Percentiles rank a stretch among this genome's conserved stretches.
Evolutionary conservation across 2,329 filamentous ascomycete genomes (phyloP).

Genomic region (Talaromyces piceae): DNA sequence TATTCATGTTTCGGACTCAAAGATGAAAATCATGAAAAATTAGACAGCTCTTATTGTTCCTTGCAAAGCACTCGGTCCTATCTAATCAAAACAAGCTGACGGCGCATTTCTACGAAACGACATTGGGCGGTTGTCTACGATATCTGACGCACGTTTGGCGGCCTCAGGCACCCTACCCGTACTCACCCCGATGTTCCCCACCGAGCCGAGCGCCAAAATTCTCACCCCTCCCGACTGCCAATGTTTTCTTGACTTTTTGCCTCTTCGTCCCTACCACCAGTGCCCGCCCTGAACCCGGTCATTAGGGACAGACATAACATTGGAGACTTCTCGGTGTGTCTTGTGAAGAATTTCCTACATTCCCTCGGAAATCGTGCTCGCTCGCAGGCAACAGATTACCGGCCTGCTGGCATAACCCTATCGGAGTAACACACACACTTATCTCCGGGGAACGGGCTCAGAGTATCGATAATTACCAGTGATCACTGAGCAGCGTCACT

Average conservation of each 20-base stretch:
- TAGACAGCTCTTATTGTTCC: no score
- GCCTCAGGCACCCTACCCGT: conserved; percentile 8
- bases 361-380: background rate
- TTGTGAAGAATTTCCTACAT: background rate
- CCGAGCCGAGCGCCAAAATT: conserved; percentile 8
- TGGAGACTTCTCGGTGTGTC: background rate
- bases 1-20: no score
- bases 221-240: conserved; percentile 7
- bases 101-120: no score
- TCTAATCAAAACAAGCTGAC: background rate
- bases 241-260: background rate
- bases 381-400: no score
- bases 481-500: background rate
- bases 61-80: background rate
- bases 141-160: background rate
- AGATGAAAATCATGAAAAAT: no score
- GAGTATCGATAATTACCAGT: conserved; percentile 6
- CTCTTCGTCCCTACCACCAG: background rate
- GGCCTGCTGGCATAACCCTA: background rate
- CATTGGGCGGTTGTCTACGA: no score
- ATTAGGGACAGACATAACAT: no score
- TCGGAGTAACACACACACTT: conserved; percentile 7
- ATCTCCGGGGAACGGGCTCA: conserved; percentile 7
- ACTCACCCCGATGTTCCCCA: no score
- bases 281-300: background rate